phyloP scores from a whole-genome alignment of 371 early-diverging fungal genomes.

The Mortierella sp. region DNA sequence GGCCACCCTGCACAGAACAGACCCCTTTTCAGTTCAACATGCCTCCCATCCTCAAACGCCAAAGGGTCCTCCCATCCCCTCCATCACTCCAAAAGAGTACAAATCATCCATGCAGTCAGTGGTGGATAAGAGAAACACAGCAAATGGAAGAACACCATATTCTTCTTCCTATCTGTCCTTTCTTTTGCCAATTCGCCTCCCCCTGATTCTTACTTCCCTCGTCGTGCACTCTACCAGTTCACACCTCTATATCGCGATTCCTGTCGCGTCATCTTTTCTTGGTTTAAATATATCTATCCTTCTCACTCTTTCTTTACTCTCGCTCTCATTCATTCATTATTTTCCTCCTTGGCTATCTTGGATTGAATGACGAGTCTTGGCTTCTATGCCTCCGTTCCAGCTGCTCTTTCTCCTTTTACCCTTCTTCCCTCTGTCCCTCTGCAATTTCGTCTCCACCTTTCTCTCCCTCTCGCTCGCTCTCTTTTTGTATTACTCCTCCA shows the following conservation, averaged over 20 bases:
- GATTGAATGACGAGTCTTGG: background rate
- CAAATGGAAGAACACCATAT: background rate
- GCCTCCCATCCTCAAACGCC: background rate
- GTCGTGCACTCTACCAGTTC: background rate
- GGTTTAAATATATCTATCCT: background rate
- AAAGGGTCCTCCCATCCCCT: background rate
- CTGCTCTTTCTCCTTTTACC: slow-evolving; percentile 2
- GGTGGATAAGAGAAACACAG: background rate
- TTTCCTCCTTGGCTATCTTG: background rate
- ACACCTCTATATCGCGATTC: background rate
- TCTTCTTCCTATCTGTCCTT: background rate
- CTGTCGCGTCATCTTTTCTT: slow-evolving; percentile 5
- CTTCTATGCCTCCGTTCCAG: background rate
- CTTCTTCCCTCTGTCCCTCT: background rate
- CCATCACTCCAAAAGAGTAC: background rate
- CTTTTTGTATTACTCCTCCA: background rate
- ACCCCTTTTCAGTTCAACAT: background rate
- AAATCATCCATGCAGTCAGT: background rate
- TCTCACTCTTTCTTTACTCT: background rate
- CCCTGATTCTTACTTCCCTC: background rate
- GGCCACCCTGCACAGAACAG: background rate
- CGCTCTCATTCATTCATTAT: no score
- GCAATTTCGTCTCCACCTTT: slow-evolving; percentile 1
- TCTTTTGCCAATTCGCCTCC: background rate
- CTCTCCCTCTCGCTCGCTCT: background rate